phyloP scores from a whole-genome alignment of 1,284 basidiomycete genomes.

The Malassezia japonica region DNA sequence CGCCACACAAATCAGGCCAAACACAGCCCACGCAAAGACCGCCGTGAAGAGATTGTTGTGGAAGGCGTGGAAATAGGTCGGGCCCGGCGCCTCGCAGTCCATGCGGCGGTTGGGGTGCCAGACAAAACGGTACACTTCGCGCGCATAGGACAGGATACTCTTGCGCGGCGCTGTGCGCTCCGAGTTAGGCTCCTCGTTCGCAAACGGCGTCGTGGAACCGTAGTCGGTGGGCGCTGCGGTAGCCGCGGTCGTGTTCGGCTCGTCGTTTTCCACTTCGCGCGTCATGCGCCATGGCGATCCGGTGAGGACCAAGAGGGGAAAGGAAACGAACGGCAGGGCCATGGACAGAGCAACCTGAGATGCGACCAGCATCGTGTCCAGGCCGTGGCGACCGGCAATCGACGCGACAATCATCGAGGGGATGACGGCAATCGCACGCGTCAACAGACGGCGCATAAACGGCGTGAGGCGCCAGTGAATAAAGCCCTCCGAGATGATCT shows the following conservation, averaged over 20 bases:
- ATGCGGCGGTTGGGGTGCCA: not conserved
- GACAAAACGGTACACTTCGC: not conserved
- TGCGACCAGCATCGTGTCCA: slow-evolving; percentile 71
- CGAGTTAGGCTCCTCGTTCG: not conserved
- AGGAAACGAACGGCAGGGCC: slow-evolving; percentile 61
- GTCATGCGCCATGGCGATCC: slow-evolving; percentile 16
- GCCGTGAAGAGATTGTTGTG: not conserved
- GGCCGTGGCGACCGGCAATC: slow-evolving; percentile 63
- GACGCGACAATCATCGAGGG: slow-evolving; percentile 73
- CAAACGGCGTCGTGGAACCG: not conserved
- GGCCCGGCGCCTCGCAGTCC: not conserved
- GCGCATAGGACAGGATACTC: no score
- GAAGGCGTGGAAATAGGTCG: slow-evolving; percentile 5
- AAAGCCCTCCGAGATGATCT: slow-evolving; percentile 88
- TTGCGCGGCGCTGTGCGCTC: no score
- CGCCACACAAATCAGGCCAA: slow-evolving; percentile 15
- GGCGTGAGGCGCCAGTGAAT: slow-evolving; percentile 79
- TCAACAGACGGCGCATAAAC: slow-evolving; percentile 67
- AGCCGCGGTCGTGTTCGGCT: not conserved
- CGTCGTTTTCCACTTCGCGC: slow-evolving; percentile 4
- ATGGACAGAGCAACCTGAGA: slow-evolving; percentile 81
- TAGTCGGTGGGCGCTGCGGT: not conserved
- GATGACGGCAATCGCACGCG: slow-evolving; percentile 73
- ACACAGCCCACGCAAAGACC: slow-evolving; percentile 10
- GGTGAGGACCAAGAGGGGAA: slow-evolving; percentile 38